phyloP scores from a whole-genome alignment of 352 stramenopile species.

The Phytopythium montanum region DNA sequence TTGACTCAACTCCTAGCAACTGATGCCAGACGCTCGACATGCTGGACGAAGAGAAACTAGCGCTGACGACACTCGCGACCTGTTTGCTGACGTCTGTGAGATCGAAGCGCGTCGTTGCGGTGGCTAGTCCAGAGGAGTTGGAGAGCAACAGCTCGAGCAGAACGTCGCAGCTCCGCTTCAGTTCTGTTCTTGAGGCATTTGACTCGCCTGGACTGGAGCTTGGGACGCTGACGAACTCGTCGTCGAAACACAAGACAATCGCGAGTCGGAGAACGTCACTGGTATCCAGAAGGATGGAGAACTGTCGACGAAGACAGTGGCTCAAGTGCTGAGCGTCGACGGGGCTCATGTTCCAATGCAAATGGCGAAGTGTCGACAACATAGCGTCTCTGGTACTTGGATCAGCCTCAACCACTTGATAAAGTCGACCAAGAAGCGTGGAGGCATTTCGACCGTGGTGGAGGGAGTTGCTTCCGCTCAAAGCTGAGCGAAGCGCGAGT shows the following conservation, averaged over 20 bases:
- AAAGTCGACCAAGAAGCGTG: background rate
- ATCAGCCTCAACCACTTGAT: background rate
- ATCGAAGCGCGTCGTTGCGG: conserved; percentile 30
- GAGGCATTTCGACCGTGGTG: background rate
- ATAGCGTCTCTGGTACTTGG: background rate
- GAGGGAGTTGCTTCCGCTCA: background rate
- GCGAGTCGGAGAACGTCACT: conserved; percentile 34
- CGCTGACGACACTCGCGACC: conserved; percentile 5
- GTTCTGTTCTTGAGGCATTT: background rate
- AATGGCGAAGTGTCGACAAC: background rate
- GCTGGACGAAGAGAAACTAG: conserved; percentile 11
- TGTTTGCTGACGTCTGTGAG: conserved; percentile 21
- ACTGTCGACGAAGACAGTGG: background rate
- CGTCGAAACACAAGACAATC: conserved; percentile 39
- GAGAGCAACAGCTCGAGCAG: conserved; percentile 26
- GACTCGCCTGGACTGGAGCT: background rate
- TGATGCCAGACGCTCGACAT: conserved; percentile 41
- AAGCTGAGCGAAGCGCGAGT: background rate
- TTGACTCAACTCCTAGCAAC: conserved; percentile 29
- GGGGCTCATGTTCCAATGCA: background rate
- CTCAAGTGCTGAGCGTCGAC: background rate
- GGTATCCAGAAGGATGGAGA: background rate
- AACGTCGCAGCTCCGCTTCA: conserved; percentile 24
- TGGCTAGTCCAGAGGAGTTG: conserved; percentile 18
- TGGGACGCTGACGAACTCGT: conserved; percentile 9